Evolutionary conservation across 805 yeast species (phyloP).

Genomic region (Torulaspora quercuum): DNA sequence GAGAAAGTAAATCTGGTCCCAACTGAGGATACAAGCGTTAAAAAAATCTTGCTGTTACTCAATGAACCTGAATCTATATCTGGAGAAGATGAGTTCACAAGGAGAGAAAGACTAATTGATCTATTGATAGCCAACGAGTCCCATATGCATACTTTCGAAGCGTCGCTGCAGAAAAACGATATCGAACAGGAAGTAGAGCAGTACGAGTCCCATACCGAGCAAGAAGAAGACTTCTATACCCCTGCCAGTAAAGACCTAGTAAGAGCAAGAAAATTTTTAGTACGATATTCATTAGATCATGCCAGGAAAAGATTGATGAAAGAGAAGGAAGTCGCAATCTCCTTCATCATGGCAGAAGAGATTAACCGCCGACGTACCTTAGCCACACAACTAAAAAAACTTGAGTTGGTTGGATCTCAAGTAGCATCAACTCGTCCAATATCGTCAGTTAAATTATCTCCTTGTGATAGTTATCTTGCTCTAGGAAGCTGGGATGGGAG

Average conservation of each 20-base stretch:
- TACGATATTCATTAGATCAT: constrained; percentile 47
- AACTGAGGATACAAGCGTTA: constrained; percentile 63
- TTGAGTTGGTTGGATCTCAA: constrained; percentile 63
- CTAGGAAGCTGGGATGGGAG: constrained; percentile 85
- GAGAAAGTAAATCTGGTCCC: constrained; percentile 45
- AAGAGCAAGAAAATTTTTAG: constrained; percentile 49
- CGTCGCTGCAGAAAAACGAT: constrained; percentile 15
- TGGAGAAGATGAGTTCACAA: constrained; percentile 58
- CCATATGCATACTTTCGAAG: constrained; percentile 19
- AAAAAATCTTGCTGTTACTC: constrained; percentile 43
- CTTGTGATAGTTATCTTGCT: constrained; percentile 43
- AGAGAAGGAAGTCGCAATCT: constrained; percentile 34
- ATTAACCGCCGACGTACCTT: constrained; percentile 48
- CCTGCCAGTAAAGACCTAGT: constrained; percentile 62
- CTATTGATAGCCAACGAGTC: constrained; percentile 39
- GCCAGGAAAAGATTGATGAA: constrained; percentile 43
- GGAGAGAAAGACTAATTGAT: constrained; percentile 57
- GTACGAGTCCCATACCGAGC: constrained; percentile 45
- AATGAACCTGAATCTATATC: constrained; percentile 55
- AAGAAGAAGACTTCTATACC: constrained; percentile 79
- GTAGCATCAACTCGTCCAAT: constrained; percentile 66
- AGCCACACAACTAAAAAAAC: constrained; percentile 34
- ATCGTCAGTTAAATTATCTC: constrained; percentile 51
- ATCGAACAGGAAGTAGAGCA: constrained; percentile 21
- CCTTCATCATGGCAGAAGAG: constrained; percentile 40